A percentile compares a stretch with the other conserved stretches of the same genome.
Evolutionary conservation across 2,329 filamentous ascomycete species (phyloP).

Genomic region (Coniochaeta sp.): DNA sequence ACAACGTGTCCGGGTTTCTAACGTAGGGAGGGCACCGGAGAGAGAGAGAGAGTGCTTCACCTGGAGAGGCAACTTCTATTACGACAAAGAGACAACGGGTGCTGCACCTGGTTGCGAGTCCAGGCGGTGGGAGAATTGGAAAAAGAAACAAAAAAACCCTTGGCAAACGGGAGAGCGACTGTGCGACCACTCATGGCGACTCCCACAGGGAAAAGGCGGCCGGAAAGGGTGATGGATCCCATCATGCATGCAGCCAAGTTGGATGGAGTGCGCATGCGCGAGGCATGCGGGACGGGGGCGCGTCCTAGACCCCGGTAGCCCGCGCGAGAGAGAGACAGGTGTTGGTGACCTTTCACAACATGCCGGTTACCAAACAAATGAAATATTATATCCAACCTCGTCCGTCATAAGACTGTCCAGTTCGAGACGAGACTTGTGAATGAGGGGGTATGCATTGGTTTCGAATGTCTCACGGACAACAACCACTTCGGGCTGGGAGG

Average conservation of each 20-base stretch:
- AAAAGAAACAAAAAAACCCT: neutral
- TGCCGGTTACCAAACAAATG: too few relatives aligned
- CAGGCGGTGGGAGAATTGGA: too few relatives aligned
- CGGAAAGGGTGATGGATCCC: neutral
- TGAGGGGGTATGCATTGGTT: neutral
- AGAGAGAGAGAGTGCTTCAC: neutral
- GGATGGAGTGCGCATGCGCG: neutral
- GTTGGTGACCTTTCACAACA: neutral
- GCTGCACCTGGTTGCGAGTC: neutral
- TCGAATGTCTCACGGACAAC: neutral
- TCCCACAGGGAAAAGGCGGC: neutral
- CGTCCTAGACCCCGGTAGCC: neutral
- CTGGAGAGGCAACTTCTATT: neutral
- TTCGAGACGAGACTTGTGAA: neutral
- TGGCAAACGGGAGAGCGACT: neutral
- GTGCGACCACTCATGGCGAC: neutral
- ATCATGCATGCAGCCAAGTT: neutral
- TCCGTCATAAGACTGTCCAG: neutral
- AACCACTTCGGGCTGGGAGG: neutral
- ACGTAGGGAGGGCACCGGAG: neutral
- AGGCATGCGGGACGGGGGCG: neutral
- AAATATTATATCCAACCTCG: too few relatives aligned
- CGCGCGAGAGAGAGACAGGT: neutral
- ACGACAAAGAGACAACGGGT: too few relatives aligned
- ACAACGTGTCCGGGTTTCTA: neutral